Conservation (phyloP, 345 rosid species). For the Populus simonii region DNA sequence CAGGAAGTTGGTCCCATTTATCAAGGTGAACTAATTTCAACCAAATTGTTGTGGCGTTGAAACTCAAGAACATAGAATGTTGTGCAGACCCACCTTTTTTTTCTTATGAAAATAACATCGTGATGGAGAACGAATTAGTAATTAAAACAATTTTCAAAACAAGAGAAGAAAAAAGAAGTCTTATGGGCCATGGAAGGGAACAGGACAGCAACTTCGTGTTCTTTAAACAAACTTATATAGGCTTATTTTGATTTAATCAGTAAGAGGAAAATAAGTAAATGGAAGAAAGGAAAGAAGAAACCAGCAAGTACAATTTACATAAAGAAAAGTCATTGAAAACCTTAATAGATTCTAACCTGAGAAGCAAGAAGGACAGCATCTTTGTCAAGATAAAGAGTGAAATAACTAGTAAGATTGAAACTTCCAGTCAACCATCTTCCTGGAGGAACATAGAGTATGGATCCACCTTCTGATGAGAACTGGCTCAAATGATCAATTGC, state of each 20-base stretch:
- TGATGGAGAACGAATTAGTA: neutral
- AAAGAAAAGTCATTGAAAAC: neutral
- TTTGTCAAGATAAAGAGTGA: conserved; percentile 41
- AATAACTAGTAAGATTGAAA: conserved; percentile 45
- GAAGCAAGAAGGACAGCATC: conserved; percentile 47
- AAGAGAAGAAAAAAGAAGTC: neutral
- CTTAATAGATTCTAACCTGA: conserved; percentile 23
- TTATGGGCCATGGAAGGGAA: neutral
- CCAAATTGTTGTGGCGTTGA: neutral
- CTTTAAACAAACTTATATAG: neutral
- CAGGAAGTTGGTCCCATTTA: neutral
- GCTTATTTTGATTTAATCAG: neutral
- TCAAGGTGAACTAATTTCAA: neutral
- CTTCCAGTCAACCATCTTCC: conserved; percentile 51
- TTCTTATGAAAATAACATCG: neutral
- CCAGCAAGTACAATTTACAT: neutral
- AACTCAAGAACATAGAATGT: too few relatives aligned
- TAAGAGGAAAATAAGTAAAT: neutral
- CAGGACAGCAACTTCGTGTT: neutral
- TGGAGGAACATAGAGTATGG: conserved; percentile 41
- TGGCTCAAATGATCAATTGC: conserved; percentile 38
- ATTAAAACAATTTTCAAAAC: neutral
- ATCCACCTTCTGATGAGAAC: conserved; percentile 35
- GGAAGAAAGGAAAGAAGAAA: neutral
- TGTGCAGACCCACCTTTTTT: neutral